Evolutionary conservation across 129 eudicot species (phyloP).

Genomic region (Helichrysum umbraculigerum): DNA sequence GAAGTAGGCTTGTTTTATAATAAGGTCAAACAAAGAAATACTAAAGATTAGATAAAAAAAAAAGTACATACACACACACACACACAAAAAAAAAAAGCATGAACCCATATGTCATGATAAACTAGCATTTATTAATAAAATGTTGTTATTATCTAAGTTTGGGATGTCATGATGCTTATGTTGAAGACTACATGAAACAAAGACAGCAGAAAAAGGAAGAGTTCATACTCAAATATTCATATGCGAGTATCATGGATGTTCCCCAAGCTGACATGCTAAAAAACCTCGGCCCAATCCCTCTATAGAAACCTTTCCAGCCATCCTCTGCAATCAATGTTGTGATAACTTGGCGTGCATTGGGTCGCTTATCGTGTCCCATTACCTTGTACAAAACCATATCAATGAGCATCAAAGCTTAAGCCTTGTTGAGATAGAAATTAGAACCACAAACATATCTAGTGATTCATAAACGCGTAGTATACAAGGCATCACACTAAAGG

Average conservation of each 20-base stretch:
- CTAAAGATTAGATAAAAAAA: not conserved
- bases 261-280: slow-evolving; percentile 99
- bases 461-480: not conserved
- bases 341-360: slow-evolving; percentile 70
- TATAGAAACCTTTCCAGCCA: slow-evolving; percentile 88
- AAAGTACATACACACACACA: too few species aligned
- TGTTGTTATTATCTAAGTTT: not conserved
- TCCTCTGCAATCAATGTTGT: slow-evolving; percentile 71
- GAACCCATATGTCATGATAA: not conserved
- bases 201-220: not conserved
- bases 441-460: not conserved
- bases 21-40: not conserved
- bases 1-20: not conserved
- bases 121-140: not conserved
- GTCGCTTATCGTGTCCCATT: slow-evolving; percentile 76
- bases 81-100: not conserved
- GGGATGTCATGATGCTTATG: slow-evolving; percentile 2
- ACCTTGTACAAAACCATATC: slow-evolving; percentile 46
- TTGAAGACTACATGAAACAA: not conserved
- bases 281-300: slow-evolving; percentile 98
- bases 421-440: not conserved
- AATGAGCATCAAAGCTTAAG: slow-evolving; percentile 15
- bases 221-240: slow-evolving; percentile 83
- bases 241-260: slow-evolving; percentile 96
- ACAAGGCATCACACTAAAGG: not conserved